phyloP scores from a whole-genome alignment of 2,329 filamentous ascomycete genomes.

The Cyphellophora attinorum region DNA sequence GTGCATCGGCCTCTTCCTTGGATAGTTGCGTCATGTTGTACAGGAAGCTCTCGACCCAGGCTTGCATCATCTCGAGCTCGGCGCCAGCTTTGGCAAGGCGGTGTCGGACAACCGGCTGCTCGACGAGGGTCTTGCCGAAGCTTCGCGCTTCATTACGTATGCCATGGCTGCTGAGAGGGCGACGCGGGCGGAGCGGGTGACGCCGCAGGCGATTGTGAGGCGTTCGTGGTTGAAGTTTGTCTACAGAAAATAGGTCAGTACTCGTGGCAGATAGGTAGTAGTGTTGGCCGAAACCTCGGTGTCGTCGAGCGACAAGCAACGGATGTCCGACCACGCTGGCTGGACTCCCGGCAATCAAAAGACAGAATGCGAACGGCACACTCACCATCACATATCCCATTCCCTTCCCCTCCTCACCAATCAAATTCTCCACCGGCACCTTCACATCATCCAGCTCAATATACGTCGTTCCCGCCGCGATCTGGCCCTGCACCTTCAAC shows the following conservation, averaged over 20 bases:
- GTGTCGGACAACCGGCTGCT: constrained; percentile 64
- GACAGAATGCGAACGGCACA: too few relatives aligned
- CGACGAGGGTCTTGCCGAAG: constrained; percentile 60
- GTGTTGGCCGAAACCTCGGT: too few relatives aligned
- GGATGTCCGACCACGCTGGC: too few relatives aligned
- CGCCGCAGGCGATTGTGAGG: constrained; percentile 54
- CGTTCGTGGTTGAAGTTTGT: constrained; percentile 71
- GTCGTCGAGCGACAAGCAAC: too few relatives aligned
- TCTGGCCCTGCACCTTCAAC: constrained; percentile 57
- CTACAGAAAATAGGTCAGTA: too few relatives aligned
- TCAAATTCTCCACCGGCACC: constrained; percentile 60
- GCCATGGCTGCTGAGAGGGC: constrained; percentile 50
- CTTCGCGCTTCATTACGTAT: constrained; percentile 56
- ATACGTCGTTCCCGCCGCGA: constrained; percentile 60
- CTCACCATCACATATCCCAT: constrained; percentile 64
- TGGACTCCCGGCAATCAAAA: too few relatives aligned
- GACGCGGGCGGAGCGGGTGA: constrained; percentile 52
- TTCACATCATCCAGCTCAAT: constrained; percentile 68
- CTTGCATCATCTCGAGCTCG: constrained; percentile 57
- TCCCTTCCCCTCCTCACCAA: constrained; percentile 59
- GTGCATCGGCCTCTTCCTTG: constrained; percentile 33
- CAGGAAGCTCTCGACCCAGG: constrained; percentile 44
- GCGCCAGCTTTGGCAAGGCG: constrained; percentile 60
- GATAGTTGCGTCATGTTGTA: constrained; percentile 46
- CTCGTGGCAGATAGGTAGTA: too few relatives aligned